Conservation (phyloP, 1,284 basidiomycete species). For the Boletus smithii region DNA sequence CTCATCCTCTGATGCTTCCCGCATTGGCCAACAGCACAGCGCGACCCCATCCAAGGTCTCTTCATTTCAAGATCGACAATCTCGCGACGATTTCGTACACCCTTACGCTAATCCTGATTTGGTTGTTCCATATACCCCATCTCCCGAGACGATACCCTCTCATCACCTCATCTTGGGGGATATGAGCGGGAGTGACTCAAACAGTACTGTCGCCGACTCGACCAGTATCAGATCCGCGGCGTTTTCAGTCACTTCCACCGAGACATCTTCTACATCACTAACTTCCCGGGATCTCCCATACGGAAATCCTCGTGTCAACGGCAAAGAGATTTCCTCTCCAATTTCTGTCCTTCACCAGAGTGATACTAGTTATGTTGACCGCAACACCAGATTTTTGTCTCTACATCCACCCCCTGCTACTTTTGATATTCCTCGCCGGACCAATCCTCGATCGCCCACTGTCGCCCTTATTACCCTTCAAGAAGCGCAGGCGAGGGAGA, state of each 20-base stretch:
- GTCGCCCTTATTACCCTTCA: slow-evolving; percentile 71
- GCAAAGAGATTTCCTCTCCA: slow-evolving; percentile 53
- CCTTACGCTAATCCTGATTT: slow-evolving; percentile 77
- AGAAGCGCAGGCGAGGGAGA: slow-evolving; percentile 60
- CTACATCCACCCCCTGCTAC: slow-evolving; percentile 30
- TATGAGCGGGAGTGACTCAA: slow-evolving; percentile 48
- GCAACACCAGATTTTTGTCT: slow-evolving; percentile 35
- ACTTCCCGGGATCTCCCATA: slow-evolving; percentile 35
- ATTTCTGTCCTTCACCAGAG: slow-evolving; percentile 36
- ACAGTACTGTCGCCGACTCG: slow-evolving; percentile 54
- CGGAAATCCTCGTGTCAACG: slow-evolving; percentile 37
- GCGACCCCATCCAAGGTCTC: slow-evolving; percentile 17
- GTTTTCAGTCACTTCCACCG: slow-evolving; percentile 42
- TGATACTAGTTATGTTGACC: slow-evolving; percentile 29
- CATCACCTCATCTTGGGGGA: slow-evolving; percentile 23
- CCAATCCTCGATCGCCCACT: slow-evolving; percentile 45
- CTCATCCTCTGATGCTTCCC: slow-evolving; percentile 16
- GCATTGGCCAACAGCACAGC: slow-evolving; percentile 8
- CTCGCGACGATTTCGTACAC: slow-evolving; percentile 41
- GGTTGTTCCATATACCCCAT: slow-evolving; percentile 37
- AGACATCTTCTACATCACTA: slow-evolving; percentile 46
- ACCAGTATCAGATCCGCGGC: slow-evolving; percentile 40
- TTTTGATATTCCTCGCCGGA: slow-evolving; percentile 43
- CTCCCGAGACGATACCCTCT: slow-evolving; percentile 31
- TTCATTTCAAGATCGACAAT: slow-evolving; percentile 32